These are phyloP conservation scores for Xylaria multiplex DNA, from an alignment of 2,329 filamentous ascomycete species.

Conservation along the genomic window DNA sequence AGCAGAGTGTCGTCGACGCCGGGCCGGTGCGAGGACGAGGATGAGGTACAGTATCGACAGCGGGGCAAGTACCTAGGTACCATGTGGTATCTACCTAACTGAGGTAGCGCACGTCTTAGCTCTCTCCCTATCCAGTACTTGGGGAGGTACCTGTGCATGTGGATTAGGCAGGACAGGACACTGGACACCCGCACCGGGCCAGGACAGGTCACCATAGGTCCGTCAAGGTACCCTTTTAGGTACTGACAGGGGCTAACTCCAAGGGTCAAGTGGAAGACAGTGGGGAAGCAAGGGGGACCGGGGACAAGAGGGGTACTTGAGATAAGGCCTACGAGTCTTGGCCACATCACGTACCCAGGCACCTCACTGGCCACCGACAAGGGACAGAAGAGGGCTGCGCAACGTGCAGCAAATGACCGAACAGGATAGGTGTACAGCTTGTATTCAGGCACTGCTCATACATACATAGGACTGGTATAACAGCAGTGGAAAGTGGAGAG, in stretches of 20 bases:
- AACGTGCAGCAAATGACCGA: conserved; percentile 30
- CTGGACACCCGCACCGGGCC: conserved; percentile 29
- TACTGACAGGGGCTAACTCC: conserved; percentile 25
- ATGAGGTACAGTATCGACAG: conserved; percentile 24
- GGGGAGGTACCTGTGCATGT: conserved; percentile 2
- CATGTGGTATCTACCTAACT: not conserved
- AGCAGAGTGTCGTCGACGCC: conserved; percentile 34
- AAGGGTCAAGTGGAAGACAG: conserved; percentile 27
- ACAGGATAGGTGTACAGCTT: conserved; percentile 10
- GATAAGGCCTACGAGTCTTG: conserved; percentile 23
- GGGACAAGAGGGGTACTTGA: conserved; percentile 14
- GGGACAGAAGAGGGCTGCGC: conserved; percentile 23
- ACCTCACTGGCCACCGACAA: not conserved
- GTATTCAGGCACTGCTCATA: conserved; percentile 16
- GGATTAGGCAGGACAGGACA: conserved; percentile 33
- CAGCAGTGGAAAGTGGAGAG: conserved; percentile 8
- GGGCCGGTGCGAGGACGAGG: conserved; percentile 28
- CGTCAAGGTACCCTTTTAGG: conserved; percentile 29
- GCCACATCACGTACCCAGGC: conserved; percentile 19
- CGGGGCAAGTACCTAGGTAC: conserved; percentile 31
- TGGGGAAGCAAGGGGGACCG: not conserved
- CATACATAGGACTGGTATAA: not conserved
- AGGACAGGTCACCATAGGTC: conserved; percentile 33
- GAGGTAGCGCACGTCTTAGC: conserved; percentile 14
- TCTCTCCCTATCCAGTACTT: conserved; percentile 12